Evolutionary conservation across 2,329 filamentous ascomycete species (phyloP).

Genomic region (Botrytis aclada): DNA sequence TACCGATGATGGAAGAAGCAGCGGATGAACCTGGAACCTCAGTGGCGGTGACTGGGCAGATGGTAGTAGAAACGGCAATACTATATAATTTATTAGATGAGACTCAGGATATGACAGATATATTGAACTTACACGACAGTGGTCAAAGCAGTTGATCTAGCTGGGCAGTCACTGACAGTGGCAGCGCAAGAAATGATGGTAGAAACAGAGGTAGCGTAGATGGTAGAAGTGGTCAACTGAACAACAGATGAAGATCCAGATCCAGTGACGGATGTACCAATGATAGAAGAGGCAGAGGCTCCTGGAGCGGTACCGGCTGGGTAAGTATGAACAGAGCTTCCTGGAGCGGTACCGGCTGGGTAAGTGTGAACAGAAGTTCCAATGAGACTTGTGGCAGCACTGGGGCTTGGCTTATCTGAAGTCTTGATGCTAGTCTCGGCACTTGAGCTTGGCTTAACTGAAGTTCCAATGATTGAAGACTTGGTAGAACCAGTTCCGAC

Average conservation of each 20-base stretch:
- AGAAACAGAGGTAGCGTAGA: constrained; percentile 49
- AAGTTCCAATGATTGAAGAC: not conserved
- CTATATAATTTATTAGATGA: constrained; percentile 1
- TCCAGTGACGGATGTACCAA: constrained; percentile 2
- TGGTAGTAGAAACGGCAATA: constrained; percentile 46
- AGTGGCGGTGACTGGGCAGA: constrained; percentile 28
- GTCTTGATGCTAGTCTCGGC: not conserved
- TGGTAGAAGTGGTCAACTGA: constrained; percentile 42
- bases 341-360: not conserved
- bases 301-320: not conserved
- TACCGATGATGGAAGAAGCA: not conserved
- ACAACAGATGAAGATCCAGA: constrained; percentile 5
- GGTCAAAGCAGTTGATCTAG: constrained; percentile 39
- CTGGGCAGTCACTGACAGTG: constrained; percentile 51
- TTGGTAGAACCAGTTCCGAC: constrained; percentile 8
- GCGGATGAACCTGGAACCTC: constrained; percentile 3
- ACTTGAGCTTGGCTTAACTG: constrained; percentile 4
- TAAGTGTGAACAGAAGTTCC: not conserved
- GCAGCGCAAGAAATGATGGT: constrained; percentile 52
- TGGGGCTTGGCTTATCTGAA: not conserved
- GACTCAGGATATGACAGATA: not conserved
- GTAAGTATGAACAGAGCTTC: not conserved
- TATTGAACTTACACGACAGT: constrained; percentile 37
- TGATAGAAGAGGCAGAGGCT: not conserved
- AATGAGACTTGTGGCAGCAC: not conserved